Base-by-base conservation (phyloP, 331 rosid species). In the Malus hybrid region DNA sequence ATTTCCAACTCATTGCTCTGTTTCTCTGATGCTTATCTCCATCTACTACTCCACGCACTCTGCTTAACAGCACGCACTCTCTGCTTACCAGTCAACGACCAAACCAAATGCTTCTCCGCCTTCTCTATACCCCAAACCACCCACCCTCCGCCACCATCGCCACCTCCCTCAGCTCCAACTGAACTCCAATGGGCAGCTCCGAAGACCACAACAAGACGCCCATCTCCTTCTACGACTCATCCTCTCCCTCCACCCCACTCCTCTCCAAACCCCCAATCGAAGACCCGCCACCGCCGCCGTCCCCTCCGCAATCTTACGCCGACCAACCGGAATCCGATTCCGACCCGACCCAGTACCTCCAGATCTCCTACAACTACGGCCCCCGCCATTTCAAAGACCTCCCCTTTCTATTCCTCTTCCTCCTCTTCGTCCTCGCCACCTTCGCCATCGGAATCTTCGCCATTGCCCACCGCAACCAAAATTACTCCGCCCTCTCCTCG, bases 391-490 rank as follows among this genome's bases (percentile, higher is more conserved):
- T 88, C 82, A 91, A 85, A 79, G 98, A 94, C 88, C 42, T 90
- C 4, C 78, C 96, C 66, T 88, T 94, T 80, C 88, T 90, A 22
- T 39, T 94, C 77, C 80, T 94, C 78, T 94, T 88, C 80, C 76
- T 88, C 60, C 71, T 91, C 80, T 70, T 94, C 71, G 60, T 78
- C 34, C 76, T 94, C 74, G 87, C 82, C 74, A 87, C 97, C 32
- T 91, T 90, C 76, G 88, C 78, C 19, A 80, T 86, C 50, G 98
- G 98, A 27, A 85, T 94, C 81, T 94, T 91, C 78, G 66, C 91
- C 52, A 6, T 90, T 83, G 67, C 84, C 81, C 81, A 91, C 48
- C 80, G 90, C 10, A 94, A 94, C 75, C 2, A 79, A 80, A 33
- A 55, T 75, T 87, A 73, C 84, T 44, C 86, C 59, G 12, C 46